Evolutionary conservation across 257 asterid genomes (phyloP).

Genomic region (Plantago major): DNA sequence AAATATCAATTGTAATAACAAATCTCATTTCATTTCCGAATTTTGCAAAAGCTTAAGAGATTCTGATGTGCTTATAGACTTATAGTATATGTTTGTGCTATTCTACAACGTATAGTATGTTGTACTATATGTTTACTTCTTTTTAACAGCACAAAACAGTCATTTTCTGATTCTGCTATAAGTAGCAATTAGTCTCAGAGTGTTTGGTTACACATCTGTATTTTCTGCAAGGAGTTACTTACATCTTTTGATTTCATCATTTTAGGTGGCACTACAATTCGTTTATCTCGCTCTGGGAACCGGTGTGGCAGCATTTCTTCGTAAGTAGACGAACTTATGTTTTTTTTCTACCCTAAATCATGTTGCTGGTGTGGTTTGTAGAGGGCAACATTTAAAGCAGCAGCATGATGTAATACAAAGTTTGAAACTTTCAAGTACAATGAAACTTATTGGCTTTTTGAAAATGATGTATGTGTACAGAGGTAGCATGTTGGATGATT

Average conservation of each 20-base stretch:
- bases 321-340: constrained; percentile 28
- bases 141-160: too few species aligned
- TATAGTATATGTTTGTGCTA: neutral
- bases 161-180: too few species aligned
- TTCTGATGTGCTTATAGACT: too few species aligned
- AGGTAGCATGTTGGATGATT: constrained; percentile 91
- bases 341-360: too few species aligned
- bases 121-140: too few species aligned
- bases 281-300: constrained; percentile 69
- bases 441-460: neutral
- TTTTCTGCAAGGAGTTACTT: too few species aligned
- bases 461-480: constrained; percentile 25
- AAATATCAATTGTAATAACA: too few species aligned
- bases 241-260: neutral
- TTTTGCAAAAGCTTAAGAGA: neutral
- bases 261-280: constrained; percentile 60
- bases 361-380: too few species aligned
- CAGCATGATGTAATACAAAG: too few species aligned
- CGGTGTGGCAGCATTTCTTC: constrained; percentile 64
- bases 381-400: too few species aligned
- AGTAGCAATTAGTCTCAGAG: neutral
- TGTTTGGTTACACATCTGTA: neutral
- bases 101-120: too few species aligned
- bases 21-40: too few species aligned
- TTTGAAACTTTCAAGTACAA: neutral